Conservation (phyloP, 352 stramenopile species). For the Pythium biforme region DNA sequence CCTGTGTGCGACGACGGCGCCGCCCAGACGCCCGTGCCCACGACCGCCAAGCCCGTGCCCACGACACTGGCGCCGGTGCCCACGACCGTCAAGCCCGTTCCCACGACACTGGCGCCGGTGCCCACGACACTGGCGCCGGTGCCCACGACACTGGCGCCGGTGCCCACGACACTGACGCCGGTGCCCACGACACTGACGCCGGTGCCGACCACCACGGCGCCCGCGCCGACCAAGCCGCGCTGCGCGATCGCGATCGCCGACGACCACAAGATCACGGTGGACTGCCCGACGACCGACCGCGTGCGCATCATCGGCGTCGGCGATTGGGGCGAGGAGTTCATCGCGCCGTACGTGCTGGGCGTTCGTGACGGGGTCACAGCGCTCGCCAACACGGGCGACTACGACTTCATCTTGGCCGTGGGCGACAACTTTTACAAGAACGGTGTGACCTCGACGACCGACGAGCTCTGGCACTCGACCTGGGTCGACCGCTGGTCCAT, state of each 20-base stretch:
- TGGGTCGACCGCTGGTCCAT: constrained; percentile 39
- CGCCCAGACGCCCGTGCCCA: background rate
- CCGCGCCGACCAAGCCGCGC: constrained; percentile 6
- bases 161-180: constrained; percentile 3
- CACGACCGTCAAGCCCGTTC: constrained; percentile 4
- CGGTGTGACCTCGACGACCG: constrained; percentile 30
- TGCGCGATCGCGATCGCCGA: constrained; percentile 11
- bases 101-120: background rate
- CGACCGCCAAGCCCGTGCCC: background rate
- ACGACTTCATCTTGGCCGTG: constrained; percentile 37
- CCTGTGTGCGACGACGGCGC: constrained; percentile 7
- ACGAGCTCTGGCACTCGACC: constrained; percentile 29
- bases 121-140: background rate
- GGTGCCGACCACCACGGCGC: background rate
- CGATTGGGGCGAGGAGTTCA: constrained; percentile 37
- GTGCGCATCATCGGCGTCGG: constrained; percentile 38
- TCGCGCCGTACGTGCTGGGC: constrained; percentile 27
- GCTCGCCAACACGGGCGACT: constrained; percentile 26
- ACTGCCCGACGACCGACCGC: constrained; percentile 22
- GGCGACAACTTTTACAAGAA: constrained; percentile 50
- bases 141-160: background rate
- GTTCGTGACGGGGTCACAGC: constrained; percentile 33
- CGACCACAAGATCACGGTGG: constrained; percentile 20
- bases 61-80: constrained; percentile 1
- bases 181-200: background rate